Conservation (phyloP, 129 eudicot species). For the Chrysanthemum makinoi region DNA sequence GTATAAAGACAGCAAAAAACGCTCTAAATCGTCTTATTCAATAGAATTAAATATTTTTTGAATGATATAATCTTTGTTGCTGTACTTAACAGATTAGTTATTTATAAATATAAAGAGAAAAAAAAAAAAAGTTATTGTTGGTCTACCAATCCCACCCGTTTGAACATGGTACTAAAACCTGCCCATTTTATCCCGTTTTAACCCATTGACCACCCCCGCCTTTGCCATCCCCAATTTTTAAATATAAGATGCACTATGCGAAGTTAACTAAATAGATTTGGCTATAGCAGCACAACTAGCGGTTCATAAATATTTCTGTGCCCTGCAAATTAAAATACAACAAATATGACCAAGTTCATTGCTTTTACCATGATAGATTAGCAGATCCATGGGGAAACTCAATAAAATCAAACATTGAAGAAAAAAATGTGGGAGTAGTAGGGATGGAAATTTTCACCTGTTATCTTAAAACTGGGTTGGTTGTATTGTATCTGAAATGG, state of each 20-base stretch:
- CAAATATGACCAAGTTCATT: constrained; percentile 3
- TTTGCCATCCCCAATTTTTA: background rate
- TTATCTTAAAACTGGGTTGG: background rate
- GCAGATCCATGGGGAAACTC: background rate
- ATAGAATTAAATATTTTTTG: background rate
- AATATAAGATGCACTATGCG: too few relatives aligned
- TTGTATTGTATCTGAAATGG: background rate
- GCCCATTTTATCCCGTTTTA: background rate
- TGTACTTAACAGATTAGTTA: background rate
- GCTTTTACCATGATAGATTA: constrained; percentile 9
- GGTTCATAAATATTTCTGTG: too few relatives aligned
- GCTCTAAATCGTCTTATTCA: background rate
- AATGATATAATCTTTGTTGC: background rate
- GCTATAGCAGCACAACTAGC: too few relatives aligned
- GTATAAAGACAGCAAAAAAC: background rate
- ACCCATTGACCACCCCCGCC: background rate
- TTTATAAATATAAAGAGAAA: background rate
- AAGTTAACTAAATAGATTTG: too few relatives aligned
- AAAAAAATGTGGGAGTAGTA: background rate
- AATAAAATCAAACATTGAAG: background rate
- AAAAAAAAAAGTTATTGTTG: background rate
- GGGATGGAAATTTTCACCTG: background rate
- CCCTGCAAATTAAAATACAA: background rate
- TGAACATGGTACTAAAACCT: background rate
- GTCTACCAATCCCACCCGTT: background rate